Evolutionary conservation across 306 rosid species (phyloP).

Genomic region (Prunus mongolica): DNA sequence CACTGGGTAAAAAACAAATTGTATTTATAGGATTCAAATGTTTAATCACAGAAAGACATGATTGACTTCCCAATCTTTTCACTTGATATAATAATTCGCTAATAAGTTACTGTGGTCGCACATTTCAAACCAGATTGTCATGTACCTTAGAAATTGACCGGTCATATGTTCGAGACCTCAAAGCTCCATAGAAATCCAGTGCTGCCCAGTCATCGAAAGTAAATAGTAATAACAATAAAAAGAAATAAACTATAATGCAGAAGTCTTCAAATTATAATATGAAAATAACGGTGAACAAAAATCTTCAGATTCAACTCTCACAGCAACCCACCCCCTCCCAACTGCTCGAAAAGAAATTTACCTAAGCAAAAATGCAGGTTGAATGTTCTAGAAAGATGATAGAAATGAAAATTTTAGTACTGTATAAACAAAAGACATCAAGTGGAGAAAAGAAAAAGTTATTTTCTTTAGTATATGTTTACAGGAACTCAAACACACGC

Average conservation of each 20-base stretch:
- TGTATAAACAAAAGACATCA: too few relatives aligned
- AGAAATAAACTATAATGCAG: slow-evolving; percentile 1
- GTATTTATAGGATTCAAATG: slow-evolving; percentile 3
- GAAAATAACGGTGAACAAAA: too few relatives aligned
- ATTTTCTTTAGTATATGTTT: too few relatives aligned
- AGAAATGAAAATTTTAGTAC: too few relatives aligned
- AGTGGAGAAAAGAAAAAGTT: too few relatives aligned
- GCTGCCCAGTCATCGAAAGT: slow-evolving; percentile 50
- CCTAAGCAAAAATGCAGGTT: too few relatives aligned
- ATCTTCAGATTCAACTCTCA: too few relatives aligned
- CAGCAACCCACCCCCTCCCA: too few relatives aligned
- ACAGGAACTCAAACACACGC: too few relatives aligned
- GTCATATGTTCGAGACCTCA: slow-evolving; percentile 88
- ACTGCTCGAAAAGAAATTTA: too few relatives aligned
- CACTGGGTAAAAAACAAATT: neutral
- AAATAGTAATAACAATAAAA: neutral
- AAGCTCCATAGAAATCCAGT: slow-evolving; percentile 95
- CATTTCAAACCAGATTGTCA: slow-evolving; percentile 18
- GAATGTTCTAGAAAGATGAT: too few relatives aligned
- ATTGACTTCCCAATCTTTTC: neutral
- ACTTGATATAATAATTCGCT: neutral
- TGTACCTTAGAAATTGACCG: slow-evolving; percentile 72
- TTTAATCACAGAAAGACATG: neutral
- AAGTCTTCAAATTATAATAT: neutral
- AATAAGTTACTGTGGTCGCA: slow-evolving; percentile 1